Percentiles rank a stretch among this genome's conserved stretches.
phyloP scores from a whole-genome alignment of 495 filamentous ascomycete genomes.

The Lepraria neglecta region DNA sequence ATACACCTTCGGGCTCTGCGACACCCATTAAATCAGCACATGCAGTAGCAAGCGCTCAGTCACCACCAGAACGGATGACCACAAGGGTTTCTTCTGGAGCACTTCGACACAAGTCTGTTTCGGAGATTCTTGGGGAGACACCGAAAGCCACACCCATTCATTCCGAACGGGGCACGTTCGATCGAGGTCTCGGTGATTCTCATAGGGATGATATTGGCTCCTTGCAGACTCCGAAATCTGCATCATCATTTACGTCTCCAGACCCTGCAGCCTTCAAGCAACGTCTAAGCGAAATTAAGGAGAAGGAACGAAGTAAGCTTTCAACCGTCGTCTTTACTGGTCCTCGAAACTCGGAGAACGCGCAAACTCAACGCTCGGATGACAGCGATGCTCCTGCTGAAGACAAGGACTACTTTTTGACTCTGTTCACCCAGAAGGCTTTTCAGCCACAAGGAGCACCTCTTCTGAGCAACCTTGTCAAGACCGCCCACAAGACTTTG shows the following conservation, averaged over 20 bases:
- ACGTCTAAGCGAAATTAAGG: constrained; percentile 49
- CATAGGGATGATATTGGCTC: constrained; percentile 33
- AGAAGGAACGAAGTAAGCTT: constrained; percentile 56
- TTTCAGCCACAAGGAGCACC: constrained; percentile 53
- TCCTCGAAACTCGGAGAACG: constrained; percentile 30
- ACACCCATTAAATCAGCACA: constrained; percentile 22
- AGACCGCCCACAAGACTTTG: constrained; percentile 73
- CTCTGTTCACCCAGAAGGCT: constrained; percentile 66
- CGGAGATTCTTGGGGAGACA: constrained; percentile 62
- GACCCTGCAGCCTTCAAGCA: constrained; percentile 43
- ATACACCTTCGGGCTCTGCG: constrained; percentile 18
- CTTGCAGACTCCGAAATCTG: constrained; percentile 37
- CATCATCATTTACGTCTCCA: constrained; percentile 32
- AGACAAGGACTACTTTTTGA: constrained; percentile 70
- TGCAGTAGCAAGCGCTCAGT: constrained; percentile 27
- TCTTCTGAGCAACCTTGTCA: constrained; percentile 60
- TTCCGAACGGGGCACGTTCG: constrained; percentile 30
- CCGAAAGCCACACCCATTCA: constrained; percentile 41
- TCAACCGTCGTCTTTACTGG: constrained; percentile 74
- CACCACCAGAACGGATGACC: constrained; percentile 51
- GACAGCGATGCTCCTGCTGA: constrained; percentile 41
- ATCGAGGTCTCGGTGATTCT: constrained; percentile 28
- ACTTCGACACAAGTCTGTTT: constrained; percentile 65
- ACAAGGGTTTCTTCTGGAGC: constrained; percentile 61
- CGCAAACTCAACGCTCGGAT: constrained; percentile 35